Conservation (phyloP, 1,139 yeast genomes). For the Wickerhamomyces sp. region DNA sequence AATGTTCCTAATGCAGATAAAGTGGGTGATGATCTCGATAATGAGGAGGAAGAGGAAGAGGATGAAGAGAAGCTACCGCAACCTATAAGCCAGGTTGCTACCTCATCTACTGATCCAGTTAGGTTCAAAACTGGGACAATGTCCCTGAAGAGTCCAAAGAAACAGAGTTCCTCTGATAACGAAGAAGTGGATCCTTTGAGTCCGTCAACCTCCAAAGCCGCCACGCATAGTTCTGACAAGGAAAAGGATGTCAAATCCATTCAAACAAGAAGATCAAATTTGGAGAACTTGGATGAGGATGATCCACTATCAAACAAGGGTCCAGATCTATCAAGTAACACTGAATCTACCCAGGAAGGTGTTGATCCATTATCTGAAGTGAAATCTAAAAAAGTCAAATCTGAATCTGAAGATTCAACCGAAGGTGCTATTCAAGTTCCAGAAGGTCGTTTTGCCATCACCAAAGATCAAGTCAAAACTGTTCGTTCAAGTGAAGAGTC, state of each 20-base stretch:
- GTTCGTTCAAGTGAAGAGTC: conserved; percentile 6
- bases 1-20: conserved; percentile 14
- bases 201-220: conserved; percentile 1
- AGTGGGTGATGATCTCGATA: conserved; percentile 8
- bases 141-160: conserved; percentile 10
- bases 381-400: not conserved
- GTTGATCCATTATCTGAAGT: conserved; percentile 4
- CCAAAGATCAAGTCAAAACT: conserved; percentile 7
- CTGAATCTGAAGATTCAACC: conserved; percentile 2
- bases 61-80: not conserved
- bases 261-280: not conserved
- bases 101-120: conserved; percentile 9
- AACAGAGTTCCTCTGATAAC: conserved; percentile 1
- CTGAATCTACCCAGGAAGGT: not conserved
- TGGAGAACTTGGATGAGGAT: conserved; percentile 7
- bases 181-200: conserved; percentile 16
- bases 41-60: conserved; percentile 2
- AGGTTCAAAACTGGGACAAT: conserved; percentile 19
- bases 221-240: not conserved
- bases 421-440: conserved; percentile 18
- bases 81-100: no score
- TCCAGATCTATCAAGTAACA: not conserved
- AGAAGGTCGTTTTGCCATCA: conserved; percentile 19
- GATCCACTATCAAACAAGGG: conserved; percentile 13
- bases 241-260: conserved; percentile 1